Conservation (phyloP, 768 basidiomycete species). For the Serendipita sp. region DNA sequence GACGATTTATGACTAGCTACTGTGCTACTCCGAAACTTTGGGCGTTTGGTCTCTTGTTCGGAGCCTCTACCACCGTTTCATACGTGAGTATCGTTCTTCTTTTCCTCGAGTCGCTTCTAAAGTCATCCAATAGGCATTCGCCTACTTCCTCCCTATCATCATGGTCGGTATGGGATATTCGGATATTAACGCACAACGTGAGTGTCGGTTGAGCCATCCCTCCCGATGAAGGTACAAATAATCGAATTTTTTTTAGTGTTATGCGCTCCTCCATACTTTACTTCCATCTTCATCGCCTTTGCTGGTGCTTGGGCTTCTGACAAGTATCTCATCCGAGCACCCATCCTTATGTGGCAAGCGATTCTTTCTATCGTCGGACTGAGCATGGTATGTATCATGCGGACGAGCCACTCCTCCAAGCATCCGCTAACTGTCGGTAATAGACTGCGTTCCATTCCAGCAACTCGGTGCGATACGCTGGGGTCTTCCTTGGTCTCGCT, state of each 20-base stretch:
- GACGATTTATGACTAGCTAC: neutral
- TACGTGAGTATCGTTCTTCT: neutral
- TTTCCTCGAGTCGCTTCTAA: neutral
- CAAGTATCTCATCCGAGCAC: constrained; percentile 13
- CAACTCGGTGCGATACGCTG: neutral
- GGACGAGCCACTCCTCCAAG: neutral
- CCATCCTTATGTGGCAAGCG: constrained; percentile 13
- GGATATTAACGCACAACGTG: constrained; percentile 10
- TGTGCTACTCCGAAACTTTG: constrained; percentile 15
- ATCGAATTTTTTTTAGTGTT: constrained; percentile 5
- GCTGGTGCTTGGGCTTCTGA: constrained; percentile 13
- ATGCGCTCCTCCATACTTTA: constrained; percentile 15
- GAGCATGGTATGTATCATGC: constrained; percentile 5
- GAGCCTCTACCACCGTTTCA: constrained; percentile 12
- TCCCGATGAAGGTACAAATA: too few species aligned
- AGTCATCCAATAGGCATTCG: constrained; percentile 7
- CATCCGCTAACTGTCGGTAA: neutral
- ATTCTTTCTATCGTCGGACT: constrained; percentile 14
- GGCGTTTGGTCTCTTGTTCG: constrained; percentile 15
- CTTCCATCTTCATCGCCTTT: constrained; percentile 14
- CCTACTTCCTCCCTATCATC: constrained; percentile 17
- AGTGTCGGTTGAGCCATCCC: too few species aligned
- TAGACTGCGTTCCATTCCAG: neutral
- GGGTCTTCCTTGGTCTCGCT: constrained; percentile 6
- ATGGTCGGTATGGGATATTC: constrained; percentile 11